Evolutionary conservation across 2,329 filamentous ascomycete genomes (phyloP), one percentile per base, ranked within the genome.

Genomic region (Exophiala viscosa): DNA sequence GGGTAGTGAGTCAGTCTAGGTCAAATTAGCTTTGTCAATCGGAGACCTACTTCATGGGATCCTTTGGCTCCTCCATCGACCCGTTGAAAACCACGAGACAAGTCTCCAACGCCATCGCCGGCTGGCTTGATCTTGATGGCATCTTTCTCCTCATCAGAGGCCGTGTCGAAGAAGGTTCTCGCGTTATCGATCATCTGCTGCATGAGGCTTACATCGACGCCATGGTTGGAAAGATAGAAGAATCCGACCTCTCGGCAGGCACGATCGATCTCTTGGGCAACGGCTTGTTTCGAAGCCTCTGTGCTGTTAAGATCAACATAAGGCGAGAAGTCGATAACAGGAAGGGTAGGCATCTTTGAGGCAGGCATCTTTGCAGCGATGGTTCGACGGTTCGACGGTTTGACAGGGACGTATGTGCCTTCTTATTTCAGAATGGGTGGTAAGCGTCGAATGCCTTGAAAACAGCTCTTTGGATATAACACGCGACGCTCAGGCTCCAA

Each of bases 221-320:
- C 54, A 45, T 57, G 54, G 35, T 52, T 52, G 17, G 32, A 32
- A 13, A 57, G 31, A 28, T 57, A 57, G 40, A 57, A 57, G 45
- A 57, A 57, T 10, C 54, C 54, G 20, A 54, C 45, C 20, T 57
- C 45, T 3, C 54, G 50, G 31, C 54, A 57, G 5, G 54, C 54
- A 28, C 9, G 20, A 38, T 57, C 54, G 13, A 57, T 50, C 31
- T 57, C 39, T 14, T 31, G 9, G 2, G 54, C 50, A n/a, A 38
- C 36, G 10, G 9, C n/a, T 15, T 32, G 32, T 14, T 42, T 52
- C 15, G 49, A 20, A 13, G 34, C 34, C 8, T 32, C 14, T 18
- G 45, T 40, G 18, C 50, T 54, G 4, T 34, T 33, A 15, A 32
- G 32, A 18, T 48, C 45, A 13, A 57, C 40, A 31, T 50, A 55